phyloP scores from a whole-genome alignment of 345 rosid species.

The Noccaea bulbosa region DNA sequence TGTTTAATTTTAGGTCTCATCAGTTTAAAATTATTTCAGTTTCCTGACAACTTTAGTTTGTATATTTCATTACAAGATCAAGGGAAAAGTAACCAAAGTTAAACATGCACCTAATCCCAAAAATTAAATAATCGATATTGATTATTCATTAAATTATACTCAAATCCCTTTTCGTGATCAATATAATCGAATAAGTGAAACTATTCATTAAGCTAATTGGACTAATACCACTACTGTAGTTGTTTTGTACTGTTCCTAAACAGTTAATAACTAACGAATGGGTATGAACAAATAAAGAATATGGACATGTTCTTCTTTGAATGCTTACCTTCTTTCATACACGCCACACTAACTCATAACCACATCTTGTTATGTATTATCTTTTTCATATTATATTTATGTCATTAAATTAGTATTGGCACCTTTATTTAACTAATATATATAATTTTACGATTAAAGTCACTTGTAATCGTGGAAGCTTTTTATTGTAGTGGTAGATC shows the following conservation, averaged over 20 bases:
- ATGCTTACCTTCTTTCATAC: neutral
- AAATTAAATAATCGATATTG: neutral
- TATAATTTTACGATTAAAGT: too few relatives aligned
- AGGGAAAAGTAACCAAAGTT: neutral
- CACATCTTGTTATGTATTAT: neutral
- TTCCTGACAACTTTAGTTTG: neutral
- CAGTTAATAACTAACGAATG: conserved; percentile 38
- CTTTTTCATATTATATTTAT: neutral
- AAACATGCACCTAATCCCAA: neutral
- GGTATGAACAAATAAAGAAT: conserved; percentile 9
- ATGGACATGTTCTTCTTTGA: conserved; percentile 10
- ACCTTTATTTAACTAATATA: too few relatives aligned
- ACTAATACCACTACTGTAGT: neutral
- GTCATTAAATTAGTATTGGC: neutral
- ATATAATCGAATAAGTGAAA: neutral
- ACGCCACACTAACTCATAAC: neutral
- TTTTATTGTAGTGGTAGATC: too few relatives aligned
- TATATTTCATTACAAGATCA: neutral
- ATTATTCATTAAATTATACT: neutral
- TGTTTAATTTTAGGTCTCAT: too few relatives aligned
- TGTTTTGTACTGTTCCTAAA: conserved; percentile 32
- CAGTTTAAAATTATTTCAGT: neutral
- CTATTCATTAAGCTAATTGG: neutral
- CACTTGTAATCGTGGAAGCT: too few relatives aligned
- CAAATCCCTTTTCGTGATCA: neutral